These are phyloP conservation scores for Termitomyces sp. DNA, from an alignment of 768 basidiomycete genomes.

Conservation along the genomic window DNA sequence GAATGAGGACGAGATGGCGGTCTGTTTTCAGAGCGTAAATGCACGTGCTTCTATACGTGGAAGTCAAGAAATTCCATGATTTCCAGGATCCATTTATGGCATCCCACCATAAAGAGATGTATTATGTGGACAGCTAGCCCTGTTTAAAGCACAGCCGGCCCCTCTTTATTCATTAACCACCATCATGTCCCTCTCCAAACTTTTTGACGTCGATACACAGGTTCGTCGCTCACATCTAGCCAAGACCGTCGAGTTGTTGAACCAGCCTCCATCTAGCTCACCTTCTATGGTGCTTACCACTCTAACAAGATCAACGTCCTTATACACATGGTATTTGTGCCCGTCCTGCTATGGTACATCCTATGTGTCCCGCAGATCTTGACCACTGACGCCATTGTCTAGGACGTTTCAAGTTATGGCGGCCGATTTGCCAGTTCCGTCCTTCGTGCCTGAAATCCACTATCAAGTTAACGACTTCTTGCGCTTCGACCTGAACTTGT, in stretches of 20 bases:
- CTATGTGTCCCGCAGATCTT: conserved; percentile 6
- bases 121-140: conserved; percentile 13
- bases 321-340: conserved; percentile 87
- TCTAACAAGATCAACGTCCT: conserved; percentile 76
- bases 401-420: conserved; percentile 66
- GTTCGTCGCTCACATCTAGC: conserved; percentile 31
- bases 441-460: conserved; percentile 52
- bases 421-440: conserved; percentile 48
- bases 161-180: conserved; percentile 20
- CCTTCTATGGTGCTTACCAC: conserved; percentile 95
- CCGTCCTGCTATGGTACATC: conserved; percentile 74
- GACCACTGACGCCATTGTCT: conserved; percentile 8
- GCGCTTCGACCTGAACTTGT: conserved; percentile 65
- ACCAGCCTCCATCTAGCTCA: conserved; percentile 49
- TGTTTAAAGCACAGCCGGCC: conserved; percentile 10
- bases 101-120: conserved; percentile 18
- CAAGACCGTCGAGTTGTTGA: conserved; percentile 8
- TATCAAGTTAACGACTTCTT: conserved; percentile 60
- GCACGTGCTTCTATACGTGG: conserved; percentile 22
- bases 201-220: conserved; percentile 74
- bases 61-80: conserved; percentile 14
- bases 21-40: conserved; percentile 1
- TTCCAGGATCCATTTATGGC: conserved; percentile 15
- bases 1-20: background rate
- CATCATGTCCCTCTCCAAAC: conserved; percentile 34